phyloP scores from a whole-genome alignment of 306 rosid species.

The Vigna radiata region DNA sequence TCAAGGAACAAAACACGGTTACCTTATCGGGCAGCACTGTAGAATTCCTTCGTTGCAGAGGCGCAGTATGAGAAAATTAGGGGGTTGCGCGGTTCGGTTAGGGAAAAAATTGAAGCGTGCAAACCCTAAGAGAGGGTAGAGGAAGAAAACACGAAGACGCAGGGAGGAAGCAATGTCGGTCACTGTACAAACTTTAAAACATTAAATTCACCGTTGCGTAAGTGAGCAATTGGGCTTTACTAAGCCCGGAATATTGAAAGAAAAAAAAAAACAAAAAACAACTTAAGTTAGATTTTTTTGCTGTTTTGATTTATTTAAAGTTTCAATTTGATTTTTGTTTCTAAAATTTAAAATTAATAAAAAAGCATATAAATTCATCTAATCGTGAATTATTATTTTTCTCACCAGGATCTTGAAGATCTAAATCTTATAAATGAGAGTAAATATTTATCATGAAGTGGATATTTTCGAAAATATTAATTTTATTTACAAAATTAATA shows the following conservation, averaged over 20 bases:
- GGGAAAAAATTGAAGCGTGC: background rate
- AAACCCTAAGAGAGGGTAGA: slow-evolving; percentile 30
- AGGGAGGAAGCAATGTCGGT: slow-evolving; percentile 18
- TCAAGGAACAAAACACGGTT: background rate
- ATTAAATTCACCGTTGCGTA: background rate
- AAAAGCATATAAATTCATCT: background rate
- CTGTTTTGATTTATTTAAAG: background rate
- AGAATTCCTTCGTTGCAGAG: background rate
- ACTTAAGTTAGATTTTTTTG: background rate
- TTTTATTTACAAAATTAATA: no score
- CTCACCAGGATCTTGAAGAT: no score
- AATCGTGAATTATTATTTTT: no score
- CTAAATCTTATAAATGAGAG: no score
- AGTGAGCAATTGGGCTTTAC: background rate
- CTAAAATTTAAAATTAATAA: background rate
- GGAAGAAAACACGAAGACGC: background rate
- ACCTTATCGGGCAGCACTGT: slow-evolving; percentile 1
- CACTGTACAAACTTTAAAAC: background rate
- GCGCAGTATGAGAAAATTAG: background rate
- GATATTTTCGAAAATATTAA: no score
- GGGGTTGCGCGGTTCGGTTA: background rate
- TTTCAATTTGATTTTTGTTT: background rate
- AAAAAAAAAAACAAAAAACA: background rate
- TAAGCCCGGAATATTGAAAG: background rate
- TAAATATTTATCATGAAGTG: no score